Conservation (phyloP, 2,329 filamentous ascomycete species). For the Calonectria hongkongensis region DNA sequence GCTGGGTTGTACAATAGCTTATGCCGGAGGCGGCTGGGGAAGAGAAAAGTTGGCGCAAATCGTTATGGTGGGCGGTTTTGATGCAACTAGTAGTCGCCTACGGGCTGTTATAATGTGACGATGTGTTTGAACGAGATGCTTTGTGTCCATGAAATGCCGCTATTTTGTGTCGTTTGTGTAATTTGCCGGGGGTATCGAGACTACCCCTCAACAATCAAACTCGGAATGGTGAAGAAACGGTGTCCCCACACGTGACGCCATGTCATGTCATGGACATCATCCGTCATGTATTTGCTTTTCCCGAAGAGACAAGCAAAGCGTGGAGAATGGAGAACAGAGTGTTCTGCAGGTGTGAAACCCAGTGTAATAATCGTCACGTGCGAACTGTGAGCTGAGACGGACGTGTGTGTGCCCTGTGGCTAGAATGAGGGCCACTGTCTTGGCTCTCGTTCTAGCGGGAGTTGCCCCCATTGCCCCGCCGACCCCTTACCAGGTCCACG, state of each 20-base stretch:
- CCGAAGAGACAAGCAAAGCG: neutral
- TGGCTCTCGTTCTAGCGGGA: conserved; percentile 7
- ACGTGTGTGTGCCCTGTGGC: conserved; percentile 10
- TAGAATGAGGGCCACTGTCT: conserved; percentile 28
- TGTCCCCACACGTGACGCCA: conserved; percentile 5
- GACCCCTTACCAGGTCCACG: conserved; percentile 43
- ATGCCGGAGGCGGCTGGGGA: conserved; percentile 55
- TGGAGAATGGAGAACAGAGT: neutral
- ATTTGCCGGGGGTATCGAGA: too few relatives aligned
- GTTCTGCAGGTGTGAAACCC: conserved; percentile 3
- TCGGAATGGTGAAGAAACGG: conserved; percentile 8
- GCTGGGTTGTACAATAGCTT: conserved; percentile 63
- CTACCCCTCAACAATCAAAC: neutral
- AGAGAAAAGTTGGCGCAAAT: conserved; percentile 60
- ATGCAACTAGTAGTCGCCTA: conserved; percentile 39
- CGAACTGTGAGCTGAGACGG: neutral
- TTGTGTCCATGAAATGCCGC: neutral
- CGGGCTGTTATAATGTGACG: conserved; percentile 37
- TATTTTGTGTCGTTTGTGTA: neutral
- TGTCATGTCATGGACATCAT: neutral
- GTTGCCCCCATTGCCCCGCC: conserved; percentile 41
- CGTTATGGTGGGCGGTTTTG: conserved; percentile 58
- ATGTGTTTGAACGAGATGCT: conserved; percentile 25
- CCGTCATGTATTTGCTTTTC: neutral
- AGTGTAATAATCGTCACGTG: conserved; percentile 1